phyloP scores from a whole-genome alignment of 2,329 filamentous ascomycete species.

The Ophiosphaerella korrae region DNA sequence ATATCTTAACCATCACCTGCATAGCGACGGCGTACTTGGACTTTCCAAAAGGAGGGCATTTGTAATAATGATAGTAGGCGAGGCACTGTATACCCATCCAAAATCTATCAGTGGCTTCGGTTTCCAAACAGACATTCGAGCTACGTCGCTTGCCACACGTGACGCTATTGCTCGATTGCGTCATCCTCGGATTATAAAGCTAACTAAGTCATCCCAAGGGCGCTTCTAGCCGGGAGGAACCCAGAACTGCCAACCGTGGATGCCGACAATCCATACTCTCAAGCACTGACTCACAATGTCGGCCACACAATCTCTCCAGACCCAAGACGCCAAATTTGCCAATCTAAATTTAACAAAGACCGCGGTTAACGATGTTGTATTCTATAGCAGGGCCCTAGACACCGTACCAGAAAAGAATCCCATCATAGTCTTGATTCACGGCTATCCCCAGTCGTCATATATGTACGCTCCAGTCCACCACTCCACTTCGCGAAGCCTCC shows the following conservation, averaged over 20 bases:
- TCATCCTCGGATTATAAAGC: background rate
- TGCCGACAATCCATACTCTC: too few species aligned
- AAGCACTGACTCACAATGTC: conserved; percentile 12
- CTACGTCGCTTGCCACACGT: background rate
- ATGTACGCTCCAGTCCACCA: conserved; percentile 17
- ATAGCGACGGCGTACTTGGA: conserved; percentile 42
- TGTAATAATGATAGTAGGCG: background rate
- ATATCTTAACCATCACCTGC: conserved; percentile 18
- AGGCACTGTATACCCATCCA: conserved; percentile 7
- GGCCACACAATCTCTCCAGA: conserved; percentile 24
- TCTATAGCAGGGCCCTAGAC: conserved; percentile 32
- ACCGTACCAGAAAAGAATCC: conserved; percentile 33
- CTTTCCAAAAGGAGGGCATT: background rate
- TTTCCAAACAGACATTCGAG: too few species aligned
- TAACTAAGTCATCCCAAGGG: background rate
- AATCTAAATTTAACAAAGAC: conserved; percentile 34
- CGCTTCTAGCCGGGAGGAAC: background rate
- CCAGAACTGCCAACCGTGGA: background rate
- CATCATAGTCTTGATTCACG: conserved; percentile 38
- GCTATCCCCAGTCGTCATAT: conserved; percentile 40
- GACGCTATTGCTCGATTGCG: conserved; percentile 10
- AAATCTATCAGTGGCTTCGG: too few species aligned
- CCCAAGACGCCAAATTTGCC: conserved; percentile 37
- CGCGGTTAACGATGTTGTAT: conserved; percentile 32
- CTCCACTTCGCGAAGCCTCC: background rate